phyloP scores from a whole-genome alignment of 208 protist genomes.

The Trichomonas vaginalis region DNA sequence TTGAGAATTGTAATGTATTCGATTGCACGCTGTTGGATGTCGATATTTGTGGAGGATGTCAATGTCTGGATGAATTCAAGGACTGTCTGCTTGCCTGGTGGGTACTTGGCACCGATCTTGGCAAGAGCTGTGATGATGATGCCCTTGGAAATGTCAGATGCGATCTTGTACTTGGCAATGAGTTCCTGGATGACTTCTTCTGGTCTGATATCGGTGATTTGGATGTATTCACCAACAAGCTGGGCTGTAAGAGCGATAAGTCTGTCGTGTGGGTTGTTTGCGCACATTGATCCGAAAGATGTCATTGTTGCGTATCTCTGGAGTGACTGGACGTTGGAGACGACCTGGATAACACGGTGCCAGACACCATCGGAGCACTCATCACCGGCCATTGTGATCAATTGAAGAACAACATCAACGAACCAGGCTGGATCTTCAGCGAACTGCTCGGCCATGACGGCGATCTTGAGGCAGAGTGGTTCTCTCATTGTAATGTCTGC shows the following conservation, averaged over 20 bases:
- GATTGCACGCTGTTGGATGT: conserved; percentile 82
- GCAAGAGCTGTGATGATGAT: conserved; percentile 72
- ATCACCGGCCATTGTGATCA: conserved; percentile 80
- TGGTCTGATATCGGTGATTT: neutral
- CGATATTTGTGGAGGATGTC: conserved; percentile 52
- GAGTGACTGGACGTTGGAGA: conserved; percentile 76
- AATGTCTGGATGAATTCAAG: neutral
- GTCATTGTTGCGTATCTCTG: conserved; percentile 73
- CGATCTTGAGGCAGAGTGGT: conserved; percentile 79
- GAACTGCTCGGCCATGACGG: conserved; percentile 79
- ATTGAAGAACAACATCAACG: conserved; percentile 77
- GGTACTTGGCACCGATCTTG: conserved; percentile 78
- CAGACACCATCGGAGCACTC: conserved; percentile 66
- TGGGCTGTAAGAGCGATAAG: conserved; percentile 58
- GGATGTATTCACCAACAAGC: conserved; percentile 40
- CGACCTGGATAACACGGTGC: conserved; percentile 70
- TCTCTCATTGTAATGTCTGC: conserved; percentile 67
- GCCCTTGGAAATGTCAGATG: conserved; percentile 49
- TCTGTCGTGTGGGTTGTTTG: conserved; percentile 72
- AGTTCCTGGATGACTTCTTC: conserved; percentile 10
- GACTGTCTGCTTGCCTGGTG: neutral
- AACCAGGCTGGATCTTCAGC: conserved; percentile 69
- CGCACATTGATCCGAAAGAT: conserved; percentile 66
- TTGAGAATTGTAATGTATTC: conserved; percentile 63
- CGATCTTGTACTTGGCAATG: neutral